Evolutionary conservation across 139 green algal species (phyloP), one percentile per base, ranked within the genome.

Genomic region (Gonium pectorale): DNA sequence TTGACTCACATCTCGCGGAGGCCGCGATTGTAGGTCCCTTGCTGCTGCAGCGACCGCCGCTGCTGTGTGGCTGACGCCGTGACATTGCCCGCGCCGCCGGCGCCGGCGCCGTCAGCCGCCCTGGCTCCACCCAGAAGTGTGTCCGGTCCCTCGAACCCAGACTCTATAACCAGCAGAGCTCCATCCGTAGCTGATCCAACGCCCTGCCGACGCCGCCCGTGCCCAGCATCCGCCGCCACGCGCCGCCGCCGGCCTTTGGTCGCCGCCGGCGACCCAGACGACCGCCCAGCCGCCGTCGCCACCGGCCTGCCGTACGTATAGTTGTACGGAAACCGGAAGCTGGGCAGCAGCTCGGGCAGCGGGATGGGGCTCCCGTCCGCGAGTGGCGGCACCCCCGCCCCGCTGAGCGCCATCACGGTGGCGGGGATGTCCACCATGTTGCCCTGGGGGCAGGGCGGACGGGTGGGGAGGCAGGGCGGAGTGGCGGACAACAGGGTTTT

Each of bases 361-460:
- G 70, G 77, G 43, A 83, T 83, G 41, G 77, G 41, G 8, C 31
- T 38, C 31, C 77, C 77, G 62, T 83, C 77, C 1, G 43, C 41
- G 21, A 74, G 46, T 29, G 66, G n/a, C 13, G 77, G 77, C n/a
- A 83, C 60, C 29, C 62, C 60, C n/a, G 62, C 43, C 5, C 62
- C 62, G n/a, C 24, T 63, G 60, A 83, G 77, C 17, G 35, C 37
- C 77, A 83, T 72, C 7, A 83, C 77, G 22, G 77, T 83, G 43
- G 77, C 77, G 21, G 77, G 7, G n/a, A 83, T 64, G 63, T 83
- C 77, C n/a, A 83, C 77, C 43, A 73, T 74, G 77, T 72, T 74
- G 77, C 43, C 77, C 77, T 82, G 75, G 37, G 40, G 67, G 8
- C 22, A 40, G 38, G 49, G n/a, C n/a, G n/a, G n/a, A n/a, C n/a